Percentiles rank a stretch among this genome's conserved stretches.
Evolutionary conservation across 2,329 filamentous ascomycete species (phyloP).

Genomic region (Cercospora sojina): DNA sequence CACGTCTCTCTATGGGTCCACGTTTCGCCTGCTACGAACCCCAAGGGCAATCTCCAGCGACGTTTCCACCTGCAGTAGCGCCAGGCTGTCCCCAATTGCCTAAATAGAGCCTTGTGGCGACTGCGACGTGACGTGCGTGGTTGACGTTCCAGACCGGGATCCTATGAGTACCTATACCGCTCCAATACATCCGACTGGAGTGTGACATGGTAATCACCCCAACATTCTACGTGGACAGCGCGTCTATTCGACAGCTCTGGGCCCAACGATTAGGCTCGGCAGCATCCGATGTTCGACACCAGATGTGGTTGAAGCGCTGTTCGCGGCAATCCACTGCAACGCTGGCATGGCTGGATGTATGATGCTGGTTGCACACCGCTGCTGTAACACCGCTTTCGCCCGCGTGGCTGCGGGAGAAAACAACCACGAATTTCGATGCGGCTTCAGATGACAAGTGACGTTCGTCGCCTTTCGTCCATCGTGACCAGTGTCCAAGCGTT

Average conservation of each 20-base stretch:
- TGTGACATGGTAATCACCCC: not conserved
- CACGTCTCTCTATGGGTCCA: constrained; percentile 4
- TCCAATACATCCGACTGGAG: constrained; percentile 2
- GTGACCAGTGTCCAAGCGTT: constrained; percentile 9
- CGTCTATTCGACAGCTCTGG: not conserved
- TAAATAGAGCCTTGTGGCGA: constrained; percentile 2
- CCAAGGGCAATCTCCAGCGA: not conserved
- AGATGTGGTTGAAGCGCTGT: not conserved
- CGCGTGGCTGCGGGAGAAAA: not conserved
- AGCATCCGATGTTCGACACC: not conserved
- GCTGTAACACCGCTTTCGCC: not conserved
- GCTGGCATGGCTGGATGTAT: not conserved
- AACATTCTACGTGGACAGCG: not conserved
- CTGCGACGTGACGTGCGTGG: constrained; percentile 16
- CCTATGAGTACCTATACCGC: constrained; percentile 1
- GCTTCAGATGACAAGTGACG: constrained; percentile 6
- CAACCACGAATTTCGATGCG: constrained; percentile 4
- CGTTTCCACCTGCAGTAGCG: constrained; percentile 1
- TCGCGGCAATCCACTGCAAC: not conserved
- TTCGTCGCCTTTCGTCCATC: constrained; percentile 2
- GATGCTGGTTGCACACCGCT: constrained; percentile 9
- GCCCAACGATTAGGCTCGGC: not conserved
- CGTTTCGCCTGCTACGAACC: not conserved
- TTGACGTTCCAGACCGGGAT: not conserved
- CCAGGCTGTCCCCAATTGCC: not conserved